Base-by-base conservation (phyloP, 2,329 filamentous ascomycete species). In the Scytalidium lignicola region DNA sequence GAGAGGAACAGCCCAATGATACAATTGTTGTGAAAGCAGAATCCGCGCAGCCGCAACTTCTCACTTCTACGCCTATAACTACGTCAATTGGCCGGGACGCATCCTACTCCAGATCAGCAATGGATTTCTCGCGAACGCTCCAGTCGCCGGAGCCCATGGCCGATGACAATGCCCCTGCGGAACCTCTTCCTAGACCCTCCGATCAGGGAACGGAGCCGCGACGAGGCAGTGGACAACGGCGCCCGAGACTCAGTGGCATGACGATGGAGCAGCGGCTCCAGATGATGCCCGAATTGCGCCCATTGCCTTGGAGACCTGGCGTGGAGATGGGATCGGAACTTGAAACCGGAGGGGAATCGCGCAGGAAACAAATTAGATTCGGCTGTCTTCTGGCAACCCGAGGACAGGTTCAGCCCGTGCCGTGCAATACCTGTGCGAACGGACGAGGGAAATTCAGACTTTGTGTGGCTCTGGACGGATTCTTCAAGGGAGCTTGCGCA, bases 401-500 rank as follows among this genome's bases (percentile, higher is more conserved):
- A 8, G 62, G 62, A 26, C 55, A 62, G 18, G 48, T 61, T 13
- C 56, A 60, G 42, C 46, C 51, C 2, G 39, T 44, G 20, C 61
- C 59, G 37, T 65, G 62, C 44, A 51, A 51, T 26, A 61, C 53
- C 32, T 65, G 62, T 46, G 58, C 61, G 9, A 63, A 62, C 53
- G 62, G 60, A 15, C 50, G 62, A 23, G 62, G 62, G 9, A 65
- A 65, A 44, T 65, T 65, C 49, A 54, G 45, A 40, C 48, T 59
- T 26, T 65, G 62, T 39, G 56, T 65, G 19, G 61, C 60, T 21
- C 48, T 65, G 20, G 59, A 61, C n/a, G 61, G 61, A 6, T 65
- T 59, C 49, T 65, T 65, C 51, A 63, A 63, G 47, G 62, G 62
- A 28, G 62, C 62, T 46, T 65, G 62, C 46, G 62, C 62, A 9